Base-by-base conservation (phyloP, 2,329 filamentous ascomycete species). In the Pseudogymnoascus sp. region DNA sequence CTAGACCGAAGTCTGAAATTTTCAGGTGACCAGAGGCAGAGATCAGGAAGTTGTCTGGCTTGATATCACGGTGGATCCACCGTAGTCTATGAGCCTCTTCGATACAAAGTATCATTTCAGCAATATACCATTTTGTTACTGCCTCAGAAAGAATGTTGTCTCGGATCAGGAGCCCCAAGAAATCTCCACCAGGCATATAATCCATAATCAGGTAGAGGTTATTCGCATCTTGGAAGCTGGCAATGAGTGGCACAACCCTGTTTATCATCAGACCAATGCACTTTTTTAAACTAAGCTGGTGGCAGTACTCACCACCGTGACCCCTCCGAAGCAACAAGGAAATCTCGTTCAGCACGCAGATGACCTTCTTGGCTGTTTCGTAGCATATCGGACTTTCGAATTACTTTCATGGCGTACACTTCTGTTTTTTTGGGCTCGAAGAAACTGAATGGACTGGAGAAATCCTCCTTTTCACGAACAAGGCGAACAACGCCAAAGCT, bases 171-270 rank as follows among this genome's bases (percentile, higher is more conserved):
- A 97, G 75, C 1, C 90, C 90, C 0, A 99, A 80, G 67, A 99
- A 97, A 72, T 99, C 93, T 0, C 94, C 93, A 0, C 93, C 94
- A 1, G 95, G 88, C 91, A 97, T 97, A 71, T 96, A 99, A 63
- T 97, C 92, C 92, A 97, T 97, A 60, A 97, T 89, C 5, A 99
- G 83, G 69, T 97, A 97, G 5, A 99, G 79, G 68, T 90, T 90
- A 41, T 83, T 81, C 36, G 83, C 78, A 71, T 97, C 94, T 73
- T 97, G 91, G 66, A 97, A 97, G 70, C 91, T 94, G 58, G 90
- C 82, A 59, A 96, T 82, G 36, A 99, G 78, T 0, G 92, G 90
- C 1, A 97, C 90, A 54, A 96, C 86, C 93, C 84, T 87, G 58
- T 1, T 21, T 10, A 1, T 24, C 9, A 68, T 37, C 68, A 65